Base-by-base conservation (phyloP, 2,329 filamentous ascomycete species). In the Zymoseptoria ardabiliae region DNA sequence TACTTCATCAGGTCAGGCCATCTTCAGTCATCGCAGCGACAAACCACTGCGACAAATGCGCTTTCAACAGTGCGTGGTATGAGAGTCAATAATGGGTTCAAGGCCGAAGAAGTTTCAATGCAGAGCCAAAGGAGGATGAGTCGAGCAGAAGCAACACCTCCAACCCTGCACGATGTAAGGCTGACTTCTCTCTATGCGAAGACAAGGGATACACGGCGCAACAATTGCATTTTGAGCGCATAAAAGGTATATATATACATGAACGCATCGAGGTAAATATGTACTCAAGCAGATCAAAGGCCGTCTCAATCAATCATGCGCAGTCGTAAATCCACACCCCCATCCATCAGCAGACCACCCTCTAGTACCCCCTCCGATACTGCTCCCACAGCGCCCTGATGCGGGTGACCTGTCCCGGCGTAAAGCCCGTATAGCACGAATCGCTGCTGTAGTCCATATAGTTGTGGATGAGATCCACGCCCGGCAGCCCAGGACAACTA, bases 401-500 rank as follows among this genome's bases (percentile, higher is more conserved):
- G 56, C 82, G 70, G 59, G 73, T 68, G 20, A 76, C 71, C 73
- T 84, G 82, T 48, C 75, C 72, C 1, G 72, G 66, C 6, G 81
- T 82, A 62, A 84, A 84, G 1, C 70, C 73, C 63, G 75, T 74
- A 69, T 84, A 84, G 62, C 82, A 84, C 20, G 74, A 76, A 73
- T 84, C 82, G 7, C 74, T 78, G 4, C 76, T 79, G 68, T 84
- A 84, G 70, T 85, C 82, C 82, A 85, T 85, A 65, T 80, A 84
- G 66, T 85, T 83, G 61, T 82, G 79, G 57, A 85, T 79, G n/a
- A 53, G 4, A 70, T 85, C 82, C 11, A 74, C 56, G 0, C 78
- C 79, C 10, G 73, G 70, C 22, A 71, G 70, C n/a, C 64, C 68
- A 0, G 79, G 79, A 66, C 82, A 85, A 19, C 74, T 80, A 65